phyloP scores from a whole-genome alignment of 2,329 filamentous ascomycete genomes.

The Cercospora sojina region DNA sequence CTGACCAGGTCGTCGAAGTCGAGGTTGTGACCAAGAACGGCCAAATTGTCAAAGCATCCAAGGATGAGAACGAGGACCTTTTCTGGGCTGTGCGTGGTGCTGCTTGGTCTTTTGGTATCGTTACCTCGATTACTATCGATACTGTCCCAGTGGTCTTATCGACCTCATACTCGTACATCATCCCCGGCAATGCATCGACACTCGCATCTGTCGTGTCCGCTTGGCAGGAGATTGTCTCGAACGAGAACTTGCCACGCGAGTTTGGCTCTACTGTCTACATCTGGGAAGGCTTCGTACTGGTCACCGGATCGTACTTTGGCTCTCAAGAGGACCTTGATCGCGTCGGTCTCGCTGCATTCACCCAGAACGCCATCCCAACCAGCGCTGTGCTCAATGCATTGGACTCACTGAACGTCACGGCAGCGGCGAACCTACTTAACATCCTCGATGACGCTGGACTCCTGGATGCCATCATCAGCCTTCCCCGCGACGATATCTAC shows the following conservation, averaged over 20 bases:
- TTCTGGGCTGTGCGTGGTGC: slow-evolving; percentile 33
- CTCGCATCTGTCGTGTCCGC: slow-evolving; percentile 8
- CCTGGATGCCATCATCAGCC: slow-evolving; percentile 10
- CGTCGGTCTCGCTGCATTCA: slow-evolving; percentile 8
- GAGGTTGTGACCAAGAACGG: slow-evolving; percentile 44
- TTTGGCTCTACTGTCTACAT: slow-evolving; percentile 23
- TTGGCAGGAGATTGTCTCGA: slow-evolving; percentile 23
- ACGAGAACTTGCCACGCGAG: slow-evolving; percentile 19
- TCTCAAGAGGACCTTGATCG: slow-evolving; percentile 21
- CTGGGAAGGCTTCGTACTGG: slow-evolving; percentile 18
- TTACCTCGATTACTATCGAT: slow-evolving; percentile 27
- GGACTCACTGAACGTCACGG: slow-evolving; percentile 20
- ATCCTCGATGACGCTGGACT: slow-evolving; percentile 13
- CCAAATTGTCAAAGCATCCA: slow-evolving; percentile 40
- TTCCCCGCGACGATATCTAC: slow-evolving; percentile 8
- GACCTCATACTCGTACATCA: slow-evolving; percentile 23
- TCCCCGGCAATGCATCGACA: slow-evolving; percentile 15
- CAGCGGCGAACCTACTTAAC: slow-evolving; percentile 10
- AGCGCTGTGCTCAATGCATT: slow-evolving; percentile 10
- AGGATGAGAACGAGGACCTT: slow-evolving; percentile 26
- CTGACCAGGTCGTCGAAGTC: slow-evolving; percentile 49
- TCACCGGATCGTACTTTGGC: slow-evolving; percentile 22
- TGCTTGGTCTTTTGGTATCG: slow-evolving; percentile 30
- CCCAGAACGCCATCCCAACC: slow-evolving; percentile 11
- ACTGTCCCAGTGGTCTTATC: slow-evolving; percentile 26